phyloP scores from a whole-genome alignment of 768 basidiomycete species.

The Suillus ampliporus region DNA sequence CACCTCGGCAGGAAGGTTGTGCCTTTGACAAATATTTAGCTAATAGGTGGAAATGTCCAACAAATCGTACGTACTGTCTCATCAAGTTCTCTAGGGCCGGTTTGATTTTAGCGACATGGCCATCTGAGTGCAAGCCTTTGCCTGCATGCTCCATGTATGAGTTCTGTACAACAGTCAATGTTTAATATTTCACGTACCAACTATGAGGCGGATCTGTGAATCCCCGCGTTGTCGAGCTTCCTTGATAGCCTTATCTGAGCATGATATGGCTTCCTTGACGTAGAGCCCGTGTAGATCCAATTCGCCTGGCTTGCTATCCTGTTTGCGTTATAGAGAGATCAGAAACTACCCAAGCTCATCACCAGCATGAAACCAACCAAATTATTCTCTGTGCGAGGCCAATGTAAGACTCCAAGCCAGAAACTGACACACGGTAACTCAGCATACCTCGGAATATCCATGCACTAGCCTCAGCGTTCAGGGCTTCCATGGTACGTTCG shows the following conservation, averaged over 20 bases:
- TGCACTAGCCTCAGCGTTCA: conserved; percentile 82
- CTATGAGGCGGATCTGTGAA: conserved; percentile 76
- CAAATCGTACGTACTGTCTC: conserved; percentile 59
- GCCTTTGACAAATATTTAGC: conserved; percentile 46
- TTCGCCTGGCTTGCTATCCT: conserved; percentile 75
- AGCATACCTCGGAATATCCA: conserved; percentile 75
- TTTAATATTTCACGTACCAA: conserved; percentile 57
- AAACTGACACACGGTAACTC: conserved; percentile 8
- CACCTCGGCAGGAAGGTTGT: conserved; percentile 71
- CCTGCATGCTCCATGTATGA: conserved; percentile 45
- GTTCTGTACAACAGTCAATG: not conserved
- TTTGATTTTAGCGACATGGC: conserved; percentile 83
- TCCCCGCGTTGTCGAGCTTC: conserved; percentile 69
- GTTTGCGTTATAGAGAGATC: conserved; percentile 3
- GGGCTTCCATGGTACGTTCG: conserved; percentile 73
- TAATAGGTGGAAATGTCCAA: not conserved
- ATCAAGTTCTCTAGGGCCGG: conserved; percentile 91
- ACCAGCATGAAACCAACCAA: conserved; percentile 44
- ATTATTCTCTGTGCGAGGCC: conserved; percentile 68
- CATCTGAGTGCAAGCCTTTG: conserved; percentile 85
- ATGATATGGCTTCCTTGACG: conserved; percentile 88
- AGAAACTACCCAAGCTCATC: not conserved
- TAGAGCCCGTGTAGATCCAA: conserved; percentile 92
- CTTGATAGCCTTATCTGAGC: conserved; percentile 72
- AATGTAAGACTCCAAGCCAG: conserved; percentile 11